These are phyloP conservation scores for Prunella vulgaris DNA, from an alignment of 257 asterid species.

Conservation along the genomic window DNA sequence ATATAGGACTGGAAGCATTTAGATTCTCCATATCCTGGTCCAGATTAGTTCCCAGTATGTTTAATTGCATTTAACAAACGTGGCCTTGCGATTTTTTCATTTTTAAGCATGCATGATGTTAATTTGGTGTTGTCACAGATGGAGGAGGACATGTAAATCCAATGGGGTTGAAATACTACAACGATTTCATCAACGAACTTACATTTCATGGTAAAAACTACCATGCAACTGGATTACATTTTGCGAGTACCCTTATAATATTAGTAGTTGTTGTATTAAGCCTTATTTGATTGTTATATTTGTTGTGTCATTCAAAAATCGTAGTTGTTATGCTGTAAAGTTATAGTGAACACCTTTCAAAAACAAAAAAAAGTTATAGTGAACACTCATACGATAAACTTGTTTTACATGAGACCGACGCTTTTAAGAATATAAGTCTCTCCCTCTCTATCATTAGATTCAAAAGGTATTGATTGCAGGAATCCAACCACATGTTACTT, in stretches of 20 bases:
- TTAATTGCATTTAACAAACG: neutral
- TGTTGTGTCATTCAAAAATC: no score
- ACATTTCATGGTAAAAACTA: conserved; percentile 29
- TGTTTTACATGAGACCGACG: no score
- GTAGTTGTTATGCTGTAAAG: no score
- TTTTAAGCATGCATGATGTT: neutral
- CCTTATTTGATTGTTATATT: no score
- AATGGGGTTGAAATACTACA: conserved; percentile 41
- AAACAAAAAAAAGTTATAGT: no score
- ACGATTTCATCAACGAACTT: conserved; percentile 35
- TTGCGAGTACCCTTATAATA: no score
- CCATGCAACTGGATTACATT: no score
- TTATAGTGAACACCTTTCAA: no score
- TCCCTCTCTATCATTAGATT: neutral
- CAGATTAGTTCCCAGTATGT: conserved; percentile 39
- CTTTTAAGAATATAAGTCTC: no score
- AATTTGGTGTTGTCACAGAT: conserved; percentile 19
- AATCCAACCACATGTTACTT: conserved; percentile 47
- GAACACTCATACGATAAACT: no score
- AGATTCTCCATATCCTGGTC: conserved; percentile 42
- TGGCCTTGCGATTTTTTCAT: neutral
- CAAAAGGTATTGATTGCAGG: conserved; percentile 20
- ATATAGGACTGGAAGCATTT: conserved; percentile 33
- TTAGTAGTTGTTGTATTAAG: no score
- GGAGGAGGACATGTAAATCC: conserved; percentile 40